phyloP scores from a whole-genome alignment of 2,329 filamentous ascomycete species.

The Cephalotrichum gorgonifer region DNA sequence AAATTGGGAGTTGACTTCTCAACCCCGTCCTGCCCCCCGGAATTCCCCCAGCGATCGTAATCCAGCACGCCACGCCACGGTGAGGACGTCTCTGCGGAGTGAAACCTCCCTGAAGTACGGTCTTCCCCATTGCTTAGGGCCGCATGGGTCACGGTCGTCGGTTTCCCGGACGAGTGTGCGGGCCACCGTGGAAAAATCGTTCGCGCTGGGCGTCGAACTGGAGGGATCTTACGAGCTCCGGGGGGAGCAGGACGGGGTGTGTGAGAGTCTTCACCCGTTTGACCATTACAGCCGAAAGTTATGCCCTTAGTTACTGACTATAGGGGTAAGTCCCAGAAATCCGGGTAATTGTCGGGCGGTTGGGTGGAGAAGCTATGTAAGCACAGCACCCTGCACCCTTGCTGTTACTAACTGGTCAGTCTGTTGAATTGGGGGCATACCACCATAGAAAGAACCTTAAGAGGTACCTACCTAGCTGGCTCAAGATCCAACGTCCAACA shows the following conservation, averaged over 20 bases:
- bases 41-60: conserved; percentile 50
- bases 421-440: background rate
- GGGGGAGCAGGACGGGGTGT: conserved; percentile 35
- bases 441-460: no score
- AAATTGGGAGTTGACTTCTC: conserved; percentile 39
- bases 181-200: conserved; percentile 47
- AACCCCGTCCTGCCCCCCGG: conserved; percentile 45
- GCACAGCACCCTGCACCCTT: no score
- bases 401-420: no score
- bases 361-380: background rate
- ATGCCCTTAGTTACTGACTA: background rate
- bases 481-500: background rate
- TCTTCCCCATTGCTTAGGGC: conserved; percentile 60
- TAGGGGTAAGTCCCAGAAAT: background rate
- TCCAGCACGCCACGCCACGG: conserved; percentile 62
- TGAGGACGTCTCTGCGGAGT: conserved; percentile 64
- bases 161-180: conserved; percentile 57
- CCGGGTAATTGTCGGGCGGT: background rate
- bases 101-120: conserved; percentile 55
- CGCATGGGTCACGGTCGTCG: conserved; percentile 45
- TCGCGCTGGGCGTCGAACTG: conserved; percentile 55
- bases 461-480: background rate
- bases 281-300: conserved; percentile 50
- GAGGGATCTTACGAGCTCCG: conserved; percentile 47
- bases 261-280: conserved; percentile 45